Conservation (phyloP, 495 filamentous ascomycete species). For the Neurospora africana region DNA sequence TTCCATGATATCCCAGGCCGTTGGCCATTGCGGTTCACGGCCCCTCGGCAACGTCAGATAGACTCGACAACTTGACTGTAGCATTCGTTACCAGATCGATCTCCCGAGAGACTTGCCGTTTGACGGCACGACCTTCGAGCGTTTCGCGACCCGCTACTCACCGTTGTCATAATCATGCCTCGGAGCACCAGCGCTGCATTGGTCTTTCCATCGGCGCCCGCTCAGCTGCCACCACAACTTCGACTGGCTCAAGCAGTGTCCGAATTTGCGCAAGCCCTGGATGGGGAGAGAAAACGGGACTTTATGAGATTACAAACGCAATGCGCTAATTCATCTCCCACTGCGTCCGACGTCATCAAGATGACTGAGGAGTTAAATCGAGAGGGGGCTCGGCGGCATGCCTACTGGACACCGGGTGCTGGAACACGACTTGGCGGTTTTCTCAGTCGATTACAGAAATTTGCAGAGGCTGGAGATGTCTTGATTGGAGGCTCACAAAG, state of each 20-base stretch:
- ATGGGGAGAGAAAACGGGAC: neutral
- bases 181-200: neutral
- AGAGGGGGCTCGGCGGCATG: neutral
- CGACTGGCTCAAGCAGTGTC: neutral
- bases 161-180: neutral
- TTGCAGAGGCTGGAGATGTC: neutral
- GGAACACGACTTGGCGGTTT: neutral
- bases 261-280: neutral
- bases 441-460: neutral
- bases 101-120: neutral
- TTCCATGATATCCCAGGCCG: too few species aligned
- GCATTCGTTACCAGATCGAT: neutral
- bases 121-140: neutral
- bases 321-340: neutral
- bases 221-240: neutral
- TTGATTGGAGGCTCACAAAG: neutral
- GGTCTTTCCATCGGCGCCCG: neutral
- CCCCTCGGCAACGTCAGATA: neutral
- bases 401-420: neutral
- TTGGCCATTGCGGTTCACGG: too few species aligned
- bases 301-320: neutral
- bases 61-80: neutral
- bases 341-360: neutral
- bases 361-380: neutral
- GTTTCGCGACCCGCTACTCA: neutral